Percentiles rank a stretch among this genome's conserved stretches.
phyloP scores from a whole-genome alignment of 768 basidiomycete genomes.

The Lyophyllum atratum region DNA sequence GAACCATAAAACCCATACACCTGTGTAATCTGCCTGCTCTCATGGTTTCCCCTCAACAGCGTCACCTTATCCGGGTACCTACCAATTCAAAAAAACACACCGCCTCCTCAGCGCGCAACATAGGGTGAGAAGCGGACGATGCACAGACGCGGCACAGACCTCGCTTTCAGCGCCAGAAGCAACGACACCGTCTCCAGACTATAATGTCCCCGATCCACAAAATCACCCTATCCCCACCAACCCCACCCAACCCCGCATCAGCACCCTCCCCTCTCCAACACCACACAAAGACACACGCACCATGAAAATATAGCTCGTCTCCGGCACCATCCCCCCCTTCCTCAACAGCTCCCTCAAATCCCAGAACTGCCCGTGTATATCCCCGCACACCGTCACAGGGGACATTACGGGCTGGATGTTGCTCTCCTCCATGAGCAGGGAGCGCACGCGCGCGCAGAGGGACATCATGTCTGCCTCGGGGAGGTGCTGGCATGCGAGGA shows the following conservation, averaged over 20 bases:
- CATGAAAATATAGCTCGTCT: constrained; percentile 96
- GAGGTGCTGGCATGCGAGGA: constrained; percentile 85
- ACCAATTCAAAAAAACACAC: neutral
- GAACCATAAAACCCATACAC: constrained; percentile 98
- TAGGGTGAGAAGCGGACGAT: neutral
- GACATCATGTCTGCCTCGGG: constrained; percentile 91
- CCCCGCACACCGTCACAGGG: constrained; percentile 94
- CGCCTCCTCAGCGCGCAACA: neutral
- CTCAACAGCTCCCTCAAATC: constrained; percentile 89
- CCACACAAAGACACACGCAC: constrained; percentile 50
- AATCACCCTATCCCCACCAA: constrained; percentile 74
- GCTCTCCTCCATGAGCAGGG: constrained; percentile 92
- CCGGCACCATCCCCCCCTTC: constrained; percentile 84
- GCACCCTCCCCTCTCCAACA: constrained; percentile 20
- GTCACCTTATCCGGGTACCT: constrained; percentile 95
- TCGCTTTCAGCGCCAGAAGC: constrained; percentile 85
- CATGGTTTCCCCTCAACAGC: constrained; percentile 92
- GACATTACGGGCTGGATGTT: constrained; percentile 96
- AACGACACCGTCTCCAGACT: constrained; percentile 94
- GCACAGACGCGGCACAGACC: constrained; percentile 43
- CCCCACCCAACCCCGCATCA: neutral
- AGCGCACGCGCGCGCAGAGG: constrained; percentile 87
- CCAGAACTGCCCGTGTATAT: constrained; percentile 99
- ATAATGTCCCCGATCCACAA: constrained; percentile 96
- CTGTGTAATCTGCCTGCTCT: constrained; percentile 96